Conservation (phyloP, 371 early-diverging fungal species). For the Batkoa obscura region DNA sequence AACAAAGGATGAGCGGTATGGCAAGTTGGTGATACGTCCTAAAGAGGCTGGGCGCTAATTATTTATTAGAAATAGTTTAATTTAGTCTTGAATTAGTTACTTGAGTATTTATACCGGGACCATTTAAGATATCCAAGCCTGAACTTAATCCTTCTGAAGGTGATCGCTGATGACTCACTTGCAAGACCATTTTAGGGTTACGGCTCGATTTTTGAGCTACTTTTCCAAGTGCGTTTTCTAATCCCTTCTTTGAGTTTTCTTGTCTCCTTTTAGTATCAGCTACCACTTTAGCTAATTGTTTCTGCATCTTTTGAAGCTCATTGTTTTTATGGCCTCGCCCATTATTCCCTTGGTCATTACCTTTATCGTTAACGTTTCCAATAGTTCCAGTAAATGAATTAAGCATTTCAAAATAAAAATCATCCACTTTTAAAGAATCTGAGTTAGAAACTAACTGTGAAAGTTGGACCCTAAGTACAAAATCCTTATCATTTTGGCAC, state of each 20-base stretch:
- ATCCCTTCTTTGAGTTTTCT: conserved; percentile 40
- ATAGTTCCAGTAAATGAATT: conserved; percentile 21
- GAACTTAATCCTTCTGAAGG: too few species aligned
- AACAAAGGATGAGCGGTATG: too few species aligned
- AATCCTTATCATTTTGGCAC: conserved; percentile 83
- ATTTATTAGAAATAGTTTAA: too few species aligned
- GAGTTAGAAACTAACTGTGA: conserved; percentile 56
- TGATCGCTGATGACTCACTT: too few species aligned
- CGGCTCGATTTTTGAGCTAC: conserved; percentile 70
- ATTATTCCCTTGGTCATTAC: conserved; percentile 6
- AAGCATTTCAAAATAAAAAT: conserved; percentile 86
- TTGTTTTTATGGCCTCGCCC: conserved; percentile 8
- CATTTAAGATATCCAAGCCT: too few species aligned
- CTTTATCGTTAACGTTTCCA: too few species aligned
- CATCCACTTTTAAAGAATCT: conserved; percentile 76
- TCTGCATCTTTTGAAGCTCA: conserved; percentile 60
- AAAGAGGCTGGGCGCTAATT: neutral
- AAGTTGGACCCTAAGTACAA: conserved; percentile 77
- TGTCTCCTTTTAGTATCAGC: conserved; percentile 75
- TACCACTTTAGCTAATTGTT: conserved; percentile 81
- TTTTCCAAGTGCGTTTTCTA: conserved; percentile 90
- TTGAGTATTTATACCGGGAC: too few species aligned
- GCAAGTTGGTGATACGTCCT: too few species aligned
- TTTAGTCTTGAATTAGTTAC: too few species aligned
- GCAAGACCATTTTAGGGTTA: conserved; percentile 73